Conservation (phyloP, 495 filamentous ascomycete genomes). For the Elasticomyces elasticus region DNA sequence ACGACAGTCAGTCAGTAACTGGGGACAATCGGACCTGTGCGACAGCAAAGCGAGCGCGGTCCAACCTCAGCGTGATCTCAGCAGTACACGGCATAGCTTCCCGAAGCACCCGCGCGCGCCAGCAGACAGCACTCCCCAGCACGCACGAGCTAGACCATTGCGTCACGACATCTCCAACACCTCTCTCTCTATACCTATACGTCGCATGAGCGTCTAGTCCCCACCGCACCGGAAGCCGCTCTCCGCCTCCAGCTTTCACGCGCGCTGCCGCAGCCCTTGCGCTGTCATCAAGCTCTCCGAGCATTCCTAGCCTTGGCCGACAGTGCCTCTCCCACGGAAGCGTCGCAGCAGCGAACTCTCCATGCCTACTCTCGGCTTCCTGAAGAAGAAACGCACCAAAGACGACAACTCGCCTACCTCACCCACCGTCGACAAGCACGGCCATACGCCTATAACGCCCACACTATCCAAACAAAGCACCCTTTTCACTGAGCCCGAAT, state of each 20-base stretch:
- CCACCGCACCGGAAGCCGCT: neutral
- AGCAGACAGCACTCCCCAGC: no score
- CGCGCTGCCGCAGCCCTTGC: neutral
- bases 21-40: neutral
- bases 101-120: neutral
- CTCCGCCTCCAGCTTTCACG: neutral
- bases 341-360: constrained; percentile 8
- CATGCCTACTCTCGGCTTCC: constrained; percentile 72
- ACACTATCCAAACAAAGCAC: constrained; percentile 10
- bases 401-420: constrained; percentile 35
- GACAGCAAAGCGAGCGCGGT: no score
- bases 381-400: constrained; percentile 98
- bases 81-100: neutral
- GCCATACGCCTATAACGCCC: constrained; percentile 8
- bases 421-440: constrained; percentile 7
- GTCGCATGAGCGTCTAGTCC: neutral
- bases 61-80: neutral
- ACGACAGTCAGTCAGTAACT: no score
- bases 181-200: neutral
- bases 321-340: constrained; percentile 5
- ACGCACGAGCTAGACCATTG: no score
- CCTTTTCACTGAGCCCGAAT: constrained; percentile 12
- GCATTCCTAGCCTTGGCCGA: constrained; percentile 2
- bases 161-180: neutral
- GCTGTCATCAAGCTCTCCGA: neutral